These are phyloP conservation scores for Elsinoe australis DNA, from an alignment of 2,329 filamentous ascomycete species.

Conservation along the genomic window DNA sequence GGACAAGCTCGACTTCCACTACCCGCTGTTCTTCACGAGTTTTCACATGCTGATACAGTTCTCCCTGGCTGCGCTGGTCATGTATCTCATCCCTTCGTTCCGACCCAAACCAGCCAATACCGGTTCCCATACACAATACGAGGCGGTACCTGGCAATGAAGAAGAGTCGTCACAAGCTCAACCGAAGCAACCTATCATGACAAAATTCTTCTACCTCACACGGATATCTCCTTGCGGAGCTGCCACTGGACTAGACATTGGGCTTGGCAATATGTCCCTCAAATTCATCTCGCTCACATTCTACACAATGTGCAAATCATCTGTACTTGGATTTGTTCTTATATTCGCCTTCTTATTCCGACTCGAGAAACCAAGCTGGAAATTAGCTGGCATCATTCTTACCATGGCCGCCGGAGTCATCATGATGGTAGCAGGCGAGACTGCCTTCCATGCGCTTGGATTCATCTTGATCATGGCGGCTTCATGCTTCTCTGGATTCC, in stretches of 20 bases:
- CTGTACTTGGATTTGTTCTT: constrained; percentile 87
- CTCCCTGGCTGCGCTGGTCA: constrained; percentile 63
- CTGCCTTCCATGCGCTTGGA: constrained; percentile 76
- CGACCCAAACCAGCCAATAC: constrained; percentile 50
- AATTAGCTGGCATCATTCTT: constrained; percentile 76
- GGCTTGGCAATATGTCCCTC: constrained; percentile 87
- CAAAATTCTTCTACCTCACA: constrained; percentile 82
- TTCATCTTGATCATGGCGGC: constrained; percentile 90
- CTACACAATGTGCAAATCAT: constrained; percentile 99
- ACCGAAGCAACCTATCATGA: constrained; percentile 60
- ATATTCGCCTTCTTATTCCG: constrained; percentile 91
- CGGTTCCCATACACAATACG: constrained; percentile 20
- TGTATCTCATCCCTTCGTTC: constrained; percentile 75
- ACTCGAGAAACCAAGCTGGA: constrained; percentile 78
- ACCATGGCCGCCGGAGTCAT: constrained; percentile 90
- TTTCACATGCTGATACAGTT: constrained; percentile 97
- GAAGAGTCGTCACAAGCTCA: constrained; percentile 22
- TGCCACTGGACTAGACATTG: constrained; percentile 91
- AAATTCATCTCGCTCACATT: constrained; percentile 96
- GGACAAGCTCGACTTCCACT: constrained; percentile 78
- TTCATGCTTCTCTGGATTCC: constrained; percentile 90
- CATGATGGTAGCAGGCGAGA: constrained; percentile 97
- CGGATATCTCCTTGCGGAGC: constrained; percentile 85
- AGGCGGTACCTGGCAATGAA: constrained; percentile 12
- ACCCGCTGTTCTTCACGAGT: constrained; percentile 89